A percentile compares a stretch with the other conserved stretches of the same genome.
Evolutionary conservation across 208 protist genomes (phyloP).

Genomic region (Acanthamoeba rhysodes): DNA sequence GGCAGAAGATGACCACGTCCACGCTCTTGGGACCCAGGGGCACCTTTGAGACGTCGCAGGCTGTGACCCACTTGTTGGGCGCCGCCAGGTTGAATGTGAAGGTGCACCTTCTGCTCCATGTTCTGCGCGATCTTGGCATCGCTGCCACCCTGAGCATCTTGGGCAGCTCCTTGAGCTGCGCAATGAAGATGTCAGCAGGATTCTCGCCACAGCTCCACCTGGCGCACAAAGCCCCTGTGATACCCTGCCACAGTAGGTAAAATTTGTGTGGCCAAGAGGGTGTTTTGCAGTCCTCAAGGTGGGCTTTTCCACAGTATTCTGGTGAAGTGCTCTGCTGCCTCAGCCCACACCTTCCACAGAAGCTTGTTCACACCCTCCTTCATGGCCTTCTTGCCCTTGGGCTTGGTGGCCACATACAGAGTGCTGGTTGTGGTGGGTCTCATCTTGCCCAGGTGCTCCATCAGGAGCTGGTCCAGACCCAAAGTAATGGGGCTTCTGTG

Average conservation of each 20-base stretch:
- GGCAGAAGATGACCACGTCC: slow-evolving; percentile 96
- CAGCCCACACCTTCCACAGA: background rate
- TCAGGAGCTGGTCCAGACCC: background rate
- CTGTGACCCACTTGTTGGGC: slow-evolving; percentile 92
- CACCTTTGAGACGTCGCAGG: slow-evolving; percentile 93
- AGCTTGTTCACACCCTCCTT: background rate
- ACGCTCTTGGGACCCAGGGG: slow-evolving; percentile 91
- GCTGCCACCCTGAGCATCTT: slow-evolving; percentile 94
- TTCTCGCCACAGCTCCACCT: slow-evolving; percentile 96
- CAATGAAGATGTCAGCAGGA: slow-evolving; percentile 94
- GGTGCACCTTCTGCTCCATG: slow-evolving; percentile 95
- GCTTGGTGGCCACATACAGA: background rate
- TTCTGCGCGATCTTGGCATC: slow-evolving; percentile 94
- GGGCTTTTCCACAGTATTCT: too few species aligned
- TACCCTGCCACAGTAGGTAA: too few species aligned
- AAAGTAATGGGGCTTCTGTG: background rate
- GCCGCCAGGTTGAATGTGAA: slow-evolving; percentile 96
- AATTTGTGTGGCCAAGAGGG: too few species aligned
- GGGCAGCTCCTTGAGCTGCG: slow-evolving; percentile 87
- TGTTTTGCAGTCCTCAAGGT: too few species aligned
- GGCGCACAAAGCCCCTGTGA: slow-evolving; percentile 95
- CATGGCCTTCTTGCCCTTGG: background rate
- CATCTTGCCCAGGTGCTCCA: slow-evolving; percentile 59
- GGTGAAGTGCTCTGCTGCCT: slow-evolving; percentile 85
- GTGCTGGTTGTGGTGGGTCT: background rate